Evolutionary conservation across 495 filamentous ascomycete species (phyloP).

Genomic region (Xylaria cubensis): DNA sequence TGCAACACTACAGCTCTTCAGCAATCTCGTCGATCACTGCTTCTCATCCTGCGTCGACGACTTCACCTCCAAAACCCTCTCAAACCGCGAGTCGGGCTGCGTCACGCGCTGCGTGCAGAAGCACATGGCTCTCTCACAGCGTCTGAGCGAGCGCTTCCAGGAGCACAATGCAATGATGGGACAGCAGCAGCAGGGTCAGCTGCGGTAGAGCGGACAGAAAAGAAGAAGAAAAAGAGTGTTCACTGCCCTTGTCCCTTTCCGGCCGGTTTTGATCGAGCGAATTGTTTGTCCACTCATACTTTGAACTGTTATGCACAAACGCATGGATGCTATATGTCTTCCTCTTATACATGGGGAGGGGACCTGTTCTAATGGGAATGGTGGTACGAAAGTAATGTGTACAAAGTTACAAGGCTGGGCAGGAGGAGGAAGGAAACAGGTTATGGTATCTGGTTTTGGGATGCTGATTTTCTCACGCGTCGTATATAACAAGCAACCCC

Average conservation of each 20-base stretch:
- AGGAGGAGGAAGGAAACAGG: not conserved
- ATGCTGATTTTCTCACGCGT: not conserved
- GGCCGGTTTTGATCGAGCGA: not conserved
- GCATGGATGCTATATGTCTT: not conserved
- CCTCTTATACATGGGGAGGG: not conserved
- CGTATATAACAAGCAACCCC: not conserved
- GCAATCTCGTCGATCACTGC: slow-evolving; percentile 91
- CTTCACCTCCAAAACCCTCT: slow-evolving; percentile 95
- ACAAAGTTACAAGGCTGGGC: not conserved
- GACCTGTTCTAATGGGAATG: not conserved
- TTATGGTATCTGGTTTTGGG: not conserved
- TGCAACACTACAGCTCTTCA: slow-evolving; percentile 77
- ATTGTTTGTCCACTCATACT: not conserved
- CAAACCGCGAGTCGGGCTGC: slow-evolving; percentile 84
- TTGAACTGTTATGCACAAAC: not conserved
- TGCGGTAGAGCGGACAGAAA: slow-evolving; percentile 26
- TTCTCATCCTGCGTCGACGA: slow-evolving; percentile 97
- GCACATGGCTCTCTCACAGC: slow-evolving; percentile 84
- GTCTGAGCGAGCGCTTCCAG: slow-evolving; percentile 89
- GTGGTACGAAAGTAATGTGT: not conserved
- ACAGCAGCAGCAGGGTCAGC: slow-evolving; percentile 60
- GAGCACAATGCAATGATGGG: slow-evolving; percentile 92
- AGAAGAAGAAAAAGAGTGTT: not conserved
- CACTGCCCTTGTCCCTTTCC: not conserved
- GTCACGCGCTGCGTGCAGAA: slow-evolving; percentile 94